phyloP scores from a whole-genome alignment of 768 basidiomycete species.

The Mycena belliarum region DNA sequence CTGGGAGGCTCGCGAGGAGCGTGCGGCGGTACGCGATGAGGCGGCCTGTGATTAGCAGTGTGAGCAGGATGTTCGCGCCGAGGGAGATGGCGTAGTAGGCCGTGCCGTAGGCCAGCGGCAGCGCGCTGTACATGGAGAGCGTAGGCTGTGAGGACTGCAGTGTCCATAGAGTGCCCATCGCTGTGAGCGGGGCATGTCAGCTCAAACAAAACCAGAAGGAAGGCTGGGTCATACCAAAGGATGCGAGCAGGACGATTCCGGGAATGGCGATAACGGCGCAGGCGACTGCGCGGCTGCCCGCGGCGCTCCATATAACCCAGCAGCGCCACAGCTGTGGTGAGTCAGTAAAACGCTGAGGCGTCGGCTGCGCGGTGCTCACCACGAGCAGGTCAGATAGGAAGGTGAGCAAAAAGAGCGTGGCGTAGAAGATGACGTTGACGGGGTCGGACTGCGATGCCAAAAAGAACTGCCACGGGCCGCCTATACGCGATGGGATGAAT shows the following conservation, averaged over 20 bases:
- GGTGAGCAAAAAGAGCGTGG: conserved; percentile 43
- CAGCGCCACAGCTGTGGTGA: conserved; percentile 44
- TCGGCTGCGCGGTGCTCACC: conserved; percentile 30
- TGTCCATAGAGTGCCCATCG: conserved; percentile 44
- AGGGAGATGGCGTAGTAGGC: conserved; percentile 42
- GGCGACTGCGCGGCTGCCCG: conserved; percentile 31
- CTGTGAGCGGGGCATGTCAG: conserved; percentile 22
- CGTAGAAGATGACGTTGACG: conserved; percentile 46
- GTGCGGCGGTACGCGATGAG: conserved; percentile 35
- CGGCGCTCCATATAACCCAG: conserved; percentile 46
- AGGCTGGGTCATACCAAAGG: conserved; percentile 38
- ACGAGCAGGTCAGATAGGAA: conserved; percentile 45
- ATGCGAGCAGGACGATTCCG: conserved; percentile 35
- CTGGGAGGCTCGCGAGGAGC: conserved; percentile 31
- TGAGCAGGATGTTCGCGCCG: conserved; percentile 42
- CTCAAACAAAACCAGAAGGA: too few relatives aligned
- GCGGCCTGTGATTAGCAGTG: conserved; percentile 37
- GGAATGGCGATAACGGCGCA: conserved; percentile 39
- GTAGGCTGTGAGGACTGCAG: conserved; percentile 43
- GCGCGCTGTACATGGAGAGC: conserved; percentile 38
- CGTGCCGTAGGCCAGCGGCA: conserved; percentile 38
- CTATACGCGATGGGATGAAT: neutral
- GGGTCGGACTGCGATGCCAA: conserved; percentile 40
- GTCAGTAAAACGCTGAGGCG: too few relatives aligned
- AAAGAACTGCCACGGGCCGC: conserved; percentile 47